Percentiles rank a stretch among this genome's conserved stretches.
phyloP scores from a whole-genome alignment of 352 stramenopile genomes.

The Phytophthora megakarya region DNA sequence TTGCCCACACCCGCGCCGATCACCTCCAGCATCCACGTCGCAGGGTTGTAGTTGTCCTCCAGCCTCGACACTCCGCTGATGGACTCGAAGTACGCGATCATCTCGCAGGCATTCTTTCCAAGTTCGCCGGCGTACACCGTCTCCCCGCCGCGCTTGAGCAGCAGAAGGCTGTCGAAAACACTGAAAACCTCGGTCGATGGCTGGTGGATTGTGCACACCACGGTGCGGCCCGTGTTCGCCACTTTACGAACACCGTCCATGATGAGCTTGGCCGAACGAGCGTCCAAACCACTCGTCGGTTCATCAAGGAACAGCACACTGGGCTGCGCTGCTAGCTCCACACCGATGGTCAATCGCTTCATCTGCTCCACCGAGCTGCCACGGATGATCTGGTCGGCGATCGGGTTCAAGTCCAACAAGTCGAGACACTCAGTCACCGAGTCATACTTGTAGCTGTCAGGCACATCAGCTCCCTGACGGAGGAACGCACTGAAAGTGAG shows the following conservation, averaged over 20 bases:
- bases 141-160: conserved; percentile 1
- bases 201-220: no score
- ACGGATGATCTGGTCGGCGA: no score
- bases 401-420: no score
- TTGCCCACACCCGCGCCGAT: conserved; percentile 41
- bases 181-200: no score
- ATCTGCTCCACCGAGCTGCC: neutral
- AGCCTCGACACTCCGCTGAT: conserved; percentile 2
- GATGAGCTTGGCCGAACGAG: no score
- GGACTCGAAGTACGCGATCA: conserved; percentile 13
- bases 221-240: no score
- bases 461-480: no score
- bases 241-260: no score
- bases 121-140: conserved; percentile 60
- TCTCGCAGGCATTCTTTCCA: neutral
- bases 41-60: conserved; percentile 30
- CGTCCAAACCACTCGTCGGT: conserved; percentile 86
- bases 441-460: no score
- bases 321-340: conserved; percentile 12
- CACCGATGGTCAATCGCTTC: neutral
- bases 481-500: no score
- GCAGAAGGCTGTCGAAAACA: neutral
- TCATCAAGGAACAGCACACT: conserved; percentile 49
- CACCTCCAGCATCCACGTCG: conserved; percentile 32
- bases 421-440: no score